These are phyloP conservation scores for Laburnicola sp. DNA, from an alignment of 2,329 filamentous ascomycete genomes.

Conservation along the genomic window DNA sequence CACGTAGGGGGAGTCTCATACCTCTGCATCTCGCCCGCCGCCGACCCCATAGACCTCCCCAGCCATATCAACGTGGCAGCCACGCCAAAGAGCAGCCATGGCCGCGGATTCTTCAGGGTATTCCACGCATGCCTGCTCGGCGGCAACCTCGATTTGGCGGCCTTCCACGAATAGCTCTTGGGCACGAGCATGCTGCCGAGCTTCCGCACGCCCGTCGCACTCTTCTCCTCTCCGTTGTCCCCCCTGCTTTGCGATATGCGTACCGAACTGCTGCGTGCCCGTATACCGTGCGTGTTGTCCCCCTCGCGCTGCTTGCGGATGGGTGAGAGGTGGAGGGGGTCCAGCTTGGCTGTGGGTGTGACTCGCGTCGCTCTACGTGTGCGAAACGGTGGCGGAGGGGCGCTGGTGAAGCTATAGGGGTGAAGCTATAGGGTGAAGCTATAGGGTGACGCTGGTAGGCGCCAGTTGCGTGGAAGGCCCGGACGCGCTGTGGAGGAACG, in stretches of 20 bases:
- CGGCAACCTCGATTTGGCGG: conserved; percentile 76
- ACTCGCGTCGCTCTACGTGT: neutral
- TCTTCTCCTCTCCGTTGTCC: conserved; percentile 26
- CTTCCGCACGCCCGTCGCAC: conserved; percentile 18
- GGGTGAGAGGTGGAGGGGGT: conserved; percentile 27
- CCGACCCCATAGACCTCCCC: conserved; percentile 83
- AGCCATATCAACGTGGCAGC: conserved; percentile 73
- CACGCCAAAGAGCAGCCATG: conserved; percentile 73
- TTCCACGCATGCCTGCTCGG: conserved; percentile 66
- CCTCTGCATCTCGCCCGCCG: conserved; percentile 89
- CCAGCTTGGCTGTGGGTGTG: conserved; percentile 29
- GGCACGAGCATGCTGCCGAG: conserved; percentile 74
- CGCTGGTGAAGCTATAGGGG: neutral
- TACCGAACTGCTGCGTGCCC: conserved; percentile 36
- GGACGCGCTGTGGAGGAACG: neutral
- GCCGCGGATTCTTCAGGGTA: conserved; percentile 74
- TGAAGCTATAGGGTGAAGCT: neutral
- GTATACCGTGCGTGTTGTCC: conserved; percentile 30
- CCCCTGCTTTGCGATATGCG: conserved; percentile 38
- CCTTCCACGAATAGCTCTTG: conserved; percentile 91
- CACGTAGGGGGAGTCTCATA: conserved; percentile 49
- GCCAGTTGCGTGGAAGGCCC: neutral
- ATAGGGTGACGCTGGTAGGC: neutral
- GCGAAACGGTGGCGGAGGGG: neutral
- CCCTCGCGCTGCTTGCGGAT: conserved; percentile 37